phyloP scores from a whole-genome alignment of 345 rosid genomes.

The Euclidium syriacum region DNA sequence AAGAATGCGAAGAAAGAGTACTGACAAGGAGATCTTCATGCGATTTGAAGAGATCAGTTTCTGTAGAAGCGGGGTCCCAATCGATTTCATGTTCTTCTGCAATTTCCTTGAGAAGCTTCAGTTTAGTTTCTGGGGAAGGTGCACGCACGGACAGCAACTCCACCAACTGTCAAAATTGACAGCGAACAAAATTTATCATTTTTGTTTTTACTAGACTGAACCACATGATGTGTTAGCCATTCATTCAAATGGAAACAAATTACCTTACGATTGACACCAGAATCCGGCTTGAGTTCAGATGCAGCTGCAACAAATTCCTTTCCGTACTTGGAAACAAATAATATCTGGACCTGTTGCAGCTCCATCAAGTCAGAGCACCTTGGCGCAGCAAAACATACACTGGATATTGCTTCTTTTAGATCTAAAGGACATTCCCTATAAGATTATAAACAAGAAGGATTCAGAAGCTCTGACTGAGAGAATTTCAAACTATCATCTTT shows the following conservation, averaged over 20 bases:
- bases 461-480: background rate
- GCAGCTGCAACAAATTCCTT: slow-evolving; percentile 91
- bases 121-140: slow-evolving; percentile 65
- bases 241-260: background rate
- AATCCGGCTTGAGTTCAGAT: slow-evolving; percentile 86
- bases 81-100: slow-evolving; percentile 90
- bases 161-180: slow-evolving; percentile 54
- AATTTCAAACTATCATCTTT: background rate
- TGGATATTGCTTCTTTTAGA: slow-evolving; percentile 91
- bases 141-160: slow-evolving; percentile 87
- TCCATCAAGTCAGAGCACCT: slow-evolving; percentile 94
- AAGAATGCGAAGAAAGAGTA: background rate
- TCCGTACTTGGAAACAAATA: slow-evolving; percentile 78
- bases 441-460: background rate
- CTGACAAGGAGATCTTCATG: slow-evolving; percentile 90
- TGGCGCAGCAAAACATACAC: slow-evolving; percentile 95
- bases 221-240: background rate
- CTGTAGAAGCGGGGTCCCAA: slow-evolving; percentile 91
- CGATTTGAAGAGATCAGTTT: slow-evolving; percentile 71
- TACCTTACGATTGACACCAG: slow-evolving; percentile 98
- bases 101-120: slow-evolving; percentile 90
- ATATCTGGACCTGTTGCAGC: slow-evolving; percentile 85
- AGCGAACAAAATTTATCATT: background rate
- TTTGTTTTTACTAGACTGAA: background rate
- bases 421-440: slow-evolving; percentile 97